Base-by-base conservation (phyloP, 495 filamentous ascomycete genomes). In the Aspergillus hancockii region DNA sequence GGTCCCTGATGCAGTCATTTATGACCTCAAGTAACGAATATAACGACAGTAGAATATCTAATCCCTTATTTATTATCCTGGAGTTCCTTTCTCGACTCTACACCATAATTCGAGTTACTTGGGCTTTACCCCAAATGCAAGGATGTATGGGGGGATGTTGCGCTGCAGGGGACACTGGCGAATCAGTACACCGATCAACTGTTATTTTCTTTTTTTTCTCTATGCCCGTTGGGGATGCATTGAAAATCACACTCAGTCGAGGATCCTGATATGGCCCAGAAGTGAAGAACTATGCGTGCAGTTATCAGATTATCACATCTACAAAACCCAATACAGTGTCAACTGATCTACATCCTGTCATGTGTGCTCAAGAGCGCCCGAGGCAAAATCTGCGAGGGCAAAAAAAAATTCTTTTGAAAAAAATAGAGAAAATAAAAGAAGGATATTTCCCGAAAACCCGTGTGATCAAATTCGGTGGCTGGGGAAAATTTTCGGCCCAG, bases 381-480 rank as follows among this genome's bases (percentile, higher is more conserved):
- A 2, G 13, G 10, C 8, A 14, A 9, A 10, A 32, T 32, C 10
- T 32, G n/a, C n/a, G n/a, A 32, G 10, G 10, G 10, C 10, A 32
- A 32, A 32, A 32, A 5, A 32, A 32, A 4, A 4, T 10, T 32
- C 30, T 5, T 32, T 5, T 32, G 4, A 32, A 10, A 41, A 18
- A 12, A 12, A 50, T 21, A 45, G 40, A 49, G 41, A 54, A 31
- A 41, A 41, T 6, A 41, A 41, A 16, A 7, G 16, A n/a, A 41
- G 16, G 16, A 12, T 7, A 16, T 10, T 32, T 21, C 10, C 19
- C 31, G 34, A 19, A 10, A 21, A 52, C 28, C 55, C 59, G 58
- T 58, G 57, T 64, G 58, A 61, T 61, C 62, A 22, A 52, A 46
- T 21, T 49, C 36, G 59, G 60, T 57, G 54, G 51, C 51, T 58